Evolutionary conservation across 495 filamentous ascomycete genomes (phyloP), one percentile per base, ranked within the genome.

Genomic region (Aspergillus indologenus): DNA sequence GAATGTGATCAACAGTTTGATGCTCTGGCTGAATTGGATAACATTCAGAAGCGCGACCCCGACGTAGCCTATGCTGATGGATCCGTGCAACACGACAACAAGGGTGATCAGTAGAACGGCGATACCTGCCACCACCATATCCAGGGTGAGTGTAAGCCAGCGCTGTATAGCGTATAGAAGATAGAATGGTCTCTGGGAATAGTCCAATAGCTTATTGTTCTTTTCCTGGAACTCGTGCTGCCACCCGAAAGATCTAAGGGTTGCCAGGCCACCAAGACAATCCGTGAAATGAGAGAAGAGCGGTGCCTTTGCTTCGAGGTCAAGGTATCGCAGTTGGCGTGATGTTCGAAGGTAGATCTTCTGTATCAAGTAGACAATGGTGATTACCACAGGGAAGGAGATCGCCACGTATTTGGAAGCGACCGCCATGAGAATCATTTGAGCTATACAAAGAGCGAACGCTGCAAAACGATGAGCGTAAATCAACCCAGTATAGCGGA

Each of bases 321-420:
- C 83, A 7, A 87, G 71, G 6, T 84, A 65, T 15, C 83, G 79
- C 0, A 87, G 64, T 60, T 86, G 83, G 1, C 81, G 75, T 0
- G 82, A 84, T 0, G 83, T 86, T 5, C 77, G 73, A 0, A 87
- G 74, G 58, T 87, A 87, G 23, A 78, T 68, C 52, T 75, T 77
- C 57, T 84, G 80, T 3, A 85, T 69, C 7, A 76, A 26, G 42
- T 78, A 84, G 5, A 81, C 58, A 11, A 68, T 60, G 3, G 77
- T 22, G 15, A 74, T 26, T 9, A 73, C 62, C 22, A 75, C 42
- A 0, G 79, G 79, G 42, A 80, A 70, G 2, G 73, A 61, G 31
- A 74, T 68, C 0, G 74, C 79, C 0, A 65, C 63, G 58, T 74
- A 81, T 2, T 43, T 50, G 1, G 79, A 71, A 19, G 72, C 65